Conservation (phyloP, 345 rosid species). For the Conringia planisiliqua region DNA sequence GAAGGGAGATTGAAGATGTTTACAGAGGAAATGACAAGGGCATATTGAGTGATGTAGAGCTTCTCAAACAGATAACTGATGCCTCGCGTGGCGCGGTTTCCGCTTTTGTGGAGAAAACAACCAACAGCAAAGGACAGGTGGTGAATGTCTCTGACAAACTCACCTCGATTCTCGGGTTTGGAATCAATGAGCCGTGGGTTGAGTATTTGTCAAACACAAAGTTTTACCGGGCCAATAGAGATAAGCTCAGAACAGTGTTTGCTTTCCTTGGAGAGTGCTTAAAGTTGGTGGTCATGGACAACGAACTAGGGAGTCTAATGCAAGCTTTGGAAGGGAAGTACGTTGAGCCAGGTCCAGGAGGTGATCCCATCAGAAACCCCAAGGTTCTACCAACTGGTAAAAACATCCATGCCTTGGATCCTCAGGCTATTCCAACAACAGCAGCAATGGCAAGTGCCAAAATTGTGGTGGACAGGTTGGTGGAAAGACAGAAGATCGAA, state of each 20-base stretch:
- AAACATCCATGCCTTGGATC: constrained; percentile 97
- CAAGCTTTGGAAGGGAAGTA: constrained; percentile 94
- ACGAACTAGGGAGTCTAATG: constrained; percentile 85
- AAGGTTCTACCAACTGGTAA: constrained; percentile 97
- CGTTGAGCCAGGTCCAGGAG: constrained; percentile 98
- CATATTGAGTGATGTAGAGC: constrained; percentile 89
- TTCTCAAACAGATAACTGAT: constrained; percentile 88
- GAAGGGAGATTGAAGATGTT: constrained; percentile 78
- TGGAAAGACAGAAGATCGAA: constrained; percentile 86
- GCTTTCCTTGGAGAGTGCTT: constrained; percentile 83
- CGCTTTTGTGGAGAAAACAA: constrained; percentile 72
- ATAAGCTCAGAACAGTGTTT: constrained; percentile 70
- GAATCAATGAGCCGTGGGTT: constrained; percentile 95
- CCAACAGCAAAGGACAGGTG: constrained; percentile 87
- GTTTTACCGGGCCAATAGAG: constrained; percentile 88
- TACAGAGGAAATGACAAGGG: constrained; percentile 90
- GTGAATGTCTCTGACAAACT: constrained; percentile 79
- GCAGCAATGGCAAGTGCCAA: constrained; percentile 99
- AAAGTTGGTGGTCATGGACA: constrained; percentile 88
- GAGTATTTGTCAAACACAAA: constrained; percentile 80
- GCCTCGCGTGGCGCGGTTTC: constrained; percentile 88
- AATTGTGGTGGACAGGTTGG: constrained; percentile 77
- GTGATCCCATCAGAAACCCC: constrained; percentile 97
- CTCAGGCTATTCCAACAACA: constrained; percentile 93
- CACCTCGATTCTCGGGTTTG: constrained; percentile 80